phyloP scores from a whole-genome alignment of 768 basidiomycete genomes.

The Suillus placidus region DNA sequence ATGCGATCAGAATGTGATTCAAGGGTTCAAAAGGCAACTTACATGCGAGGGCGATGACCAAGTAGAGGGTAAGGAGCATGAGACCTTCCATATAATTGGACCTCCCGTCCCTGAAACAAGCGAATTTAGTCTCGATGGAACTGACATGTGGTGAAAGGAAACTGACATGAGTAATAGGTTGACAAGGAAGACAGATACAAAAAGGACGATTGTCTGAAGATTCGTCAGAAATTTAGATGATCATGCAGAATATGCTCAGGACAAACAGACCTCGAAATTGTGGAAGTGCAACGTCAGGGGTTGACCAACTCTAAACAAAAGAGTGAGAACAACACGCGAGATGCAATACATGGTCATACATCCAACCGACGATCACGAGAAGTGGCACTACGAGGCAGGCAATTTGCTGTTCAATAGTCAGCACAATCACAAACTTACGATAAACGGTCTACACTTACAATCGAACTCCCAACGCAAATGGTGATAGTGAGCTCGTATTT shows the following conservation, averaged over 20 bases:
- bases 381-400: slow-evolving; percentile 85
- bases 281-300: slow-evolving; percentile 82
- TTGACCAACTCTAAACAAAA: slow-evolving; percentile 54
- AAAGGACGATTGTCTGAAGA: slow-evolving; percentile 74
- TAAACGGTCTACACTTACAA: slow-evolving; percentile 48
- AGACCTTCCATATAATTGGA: slow-evolving; percentile 94
- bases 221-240: not conserved
- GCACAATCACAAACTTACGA: not conserved
- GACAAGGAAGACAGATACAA: slow-evolving; percentile 86
- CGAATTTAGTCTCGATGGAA: slow-evolving; percentile 8
- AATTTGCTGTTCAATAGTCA: slow-evolving; percentile 65
- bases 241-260: not conserved
- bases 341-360: slow-evolving; percentile 45
- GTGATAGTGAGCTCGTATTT: slow-evolving; percentile 77
- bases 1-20: not conserved
- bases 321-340: slow-evolving; percentile 14
- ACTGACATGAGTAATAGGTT: slow-evolving; percentile 78
- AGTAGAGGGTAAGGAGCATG: slow-evolving; percentile 50
- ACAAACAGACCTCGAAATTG: slow-evolving; percentile 69
- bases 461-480: slow-evolving; percentile 83
- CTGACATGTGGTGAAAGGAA: not conserved
- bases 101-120: slow-evolving; percentile 63
- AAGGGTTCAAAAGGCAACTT: slow-evolving; percentile 27
- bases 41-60: slow-evolving; percentile 42
- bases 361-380: slow-evolving; percentile 89